Evolutionary conservation across 108 stramenopile genomes (phyloP), one percentile per base, ranked within the genome.

Genomic region (Nitzschia sp.): DNA sequence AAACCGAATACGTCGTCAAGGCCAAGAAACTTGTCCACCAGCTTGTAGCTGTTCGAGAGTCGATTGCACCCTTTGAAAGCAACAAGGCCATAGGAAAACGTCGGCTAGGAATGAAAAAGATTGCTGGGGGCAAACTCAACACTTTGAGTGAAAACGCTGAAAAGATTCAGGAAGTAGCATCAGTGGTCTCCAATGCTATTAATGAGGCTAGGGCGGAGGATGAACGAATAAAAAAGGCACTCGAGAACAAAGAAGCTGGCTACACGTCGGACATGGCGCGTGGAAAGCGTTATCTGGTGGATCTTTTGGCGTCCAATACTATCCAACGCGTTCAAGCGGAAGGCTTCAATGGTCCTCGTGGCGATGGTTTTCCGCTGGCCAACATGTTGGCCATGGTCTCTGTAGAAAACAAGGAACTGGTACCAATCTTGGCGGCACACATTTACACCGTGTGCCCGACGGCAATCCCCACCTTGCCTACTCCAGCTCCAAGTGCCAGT

Each of bases 301-400:
- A 95, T 82, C 68, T 95, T 18, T 57, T 95, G 0, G 82, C 81
- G 1, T 76, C 80, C 46, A 87, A 81, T 47, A 70, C 82, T 26
- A 91, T 95, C 49, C 88, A 87, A 23, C 79, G 94, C 9, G 84
- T 86, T 5, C 94, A 95, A 66, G 91, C 94, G 24, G 94, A 92
- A 63, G 85, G 89, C 26, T 95, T 95, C 59, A 89, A 89, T 64
- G 90, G 93, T 15, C 76, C 83, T 21, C 82, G 89, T 8, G 91
- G 91, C 8, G 94, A 95, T 77, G 94, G 91, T 9, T 95, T 91
- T 66, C 94, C 94, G 0, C 54, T 95, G 64, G 94, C 91, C 4
- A 60, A 47, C 18, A 82, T 86, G 84, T 69, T 92, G 30, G 79
- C 89, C 4, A 66, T 71, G 54, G 80, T 91, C 1, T 87, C 89